Percentiles rank a stretch among this genome's conserved stretches.
Evolutionary conservation across 805 yeast species (phyloP).

Genomic region (Candida khao-thaluensis): DNA sequence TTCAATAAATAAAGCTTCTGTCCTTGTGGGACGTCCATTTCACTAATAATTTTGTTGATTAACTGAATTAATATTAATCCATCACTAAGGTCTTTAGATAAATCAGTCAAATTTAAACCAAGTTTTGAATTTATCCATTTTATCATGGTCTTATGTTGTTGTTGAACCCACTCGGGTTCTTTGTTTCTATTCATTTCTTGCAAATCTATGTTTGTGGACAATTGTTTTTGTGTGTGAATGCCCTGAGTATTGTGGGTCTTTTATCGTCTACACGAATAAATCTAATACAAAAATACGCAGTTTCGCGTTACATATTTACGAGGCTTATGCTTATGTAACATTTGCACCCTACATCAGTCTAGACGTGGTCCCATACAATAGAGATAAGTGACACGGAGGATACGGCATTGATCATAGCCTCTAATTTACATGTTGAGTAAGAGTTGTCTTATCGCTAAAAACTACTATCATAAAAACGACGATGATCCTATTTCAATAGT

Average conservation of each 20-base stretch:
- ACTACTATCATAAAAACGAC: too few relatives aligned
- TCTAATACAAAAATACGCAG: conserved; percentile 1
- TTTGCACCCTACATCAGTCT: too few relatives aligned
- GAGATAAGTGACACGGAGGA: too few relatives aligned
- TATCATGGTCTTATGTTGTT: conserved; percentile 49
- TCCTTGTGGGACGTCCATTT: conserved; percentile 17
- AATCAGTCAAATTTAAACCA: conserved; percentile 18
- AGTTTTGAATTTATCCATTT: conserved; percentile 50
- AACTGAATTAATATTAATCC: conserved; percentile 41
- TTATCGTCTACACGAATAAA: conserved; percentile 5
- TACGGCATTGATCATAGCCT: too few relatives aligned
- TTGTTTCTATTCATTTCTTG: neutral
- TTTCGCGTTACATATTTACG: conserved; percentile 6
- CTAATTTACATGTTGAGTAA: too few relatives aligned
- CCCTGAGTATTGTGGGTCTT: neutral
- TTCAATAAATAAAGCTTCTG: conserved; percentile 23
- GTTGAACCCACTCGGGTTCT: conserved; percentile 35
- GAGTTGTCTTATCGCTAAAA: too few relatives aligned
- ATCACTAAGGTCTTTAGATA: conserved; percentile 35
- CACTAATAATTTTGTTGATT: conserved; percentile 30
- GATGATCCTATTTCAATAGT: too few relatives aligned
- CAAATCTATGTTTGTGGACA: too few relatives aligned
- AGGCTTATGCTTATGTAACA: conserved; percentile 2
- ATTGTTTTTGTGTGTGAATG: too few relatives aligned
- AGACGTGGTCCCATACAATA: too few relatives aligned